Evolutionary conservation across 2,329 filamentous ascomycete species (phyloP).

Genomic region (Phialophora verrucosa): DNA sequence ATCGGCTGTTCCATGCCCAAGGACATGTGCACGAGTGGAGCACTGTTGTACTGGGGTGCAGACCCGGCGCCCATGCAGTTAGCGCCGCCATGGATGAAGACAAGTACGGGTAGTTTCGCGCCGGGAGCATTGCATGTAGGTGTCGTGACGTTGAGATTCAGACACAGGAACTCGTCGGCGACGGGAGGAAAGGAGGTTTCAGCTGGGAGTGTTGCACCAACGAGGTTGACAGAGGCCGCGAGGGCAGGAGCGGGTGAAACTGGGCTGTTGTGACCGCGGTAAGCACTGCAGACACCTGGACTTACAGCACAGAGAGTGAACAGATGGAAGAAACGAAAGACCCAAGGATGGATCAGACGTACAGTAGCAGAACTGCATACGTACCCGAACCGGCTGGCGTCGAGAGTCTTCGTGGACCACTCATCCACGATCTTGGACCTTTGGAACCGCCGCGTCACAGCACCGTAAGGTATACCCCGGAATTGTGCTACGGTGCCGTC

Average conservation of each 20-base stretch:
- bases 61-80: not conserved
- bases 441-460: conserved; percentile 5
- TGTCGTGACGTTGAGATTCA: not conserved
- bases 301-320: not conserved
- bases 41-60: not conserved
- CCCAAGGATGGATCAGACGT: not conserved
- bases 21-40: not conserved
- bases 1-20: not conserved
- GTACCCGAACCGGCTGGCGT: not conserved
- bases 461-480: conserved; percentile 5
- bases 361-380: not conserved
- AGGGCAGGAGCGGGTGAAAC: not conserved
- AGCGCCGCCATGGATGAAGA: not conserved
- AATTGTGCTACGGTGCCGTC: not conserved
- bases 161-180: not conserved
- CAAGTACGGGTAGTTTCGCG: not conserved
- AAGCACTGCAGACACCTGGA: not conserved
- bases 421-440: not conserved
- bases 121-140: not conserved
- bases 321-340: not conserved
- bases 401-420: conserved; percentile 44
- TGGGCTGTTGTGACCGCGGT: not conserved
- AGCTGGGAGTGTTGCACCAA: not conserved
- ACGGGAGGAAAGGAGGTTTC: not conserved
- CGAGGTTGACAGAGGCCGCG: not conserved